Conservation (phyloP, 2,329 filamentous ascomycete genomes). For the Xylaria sp. region DNA sequence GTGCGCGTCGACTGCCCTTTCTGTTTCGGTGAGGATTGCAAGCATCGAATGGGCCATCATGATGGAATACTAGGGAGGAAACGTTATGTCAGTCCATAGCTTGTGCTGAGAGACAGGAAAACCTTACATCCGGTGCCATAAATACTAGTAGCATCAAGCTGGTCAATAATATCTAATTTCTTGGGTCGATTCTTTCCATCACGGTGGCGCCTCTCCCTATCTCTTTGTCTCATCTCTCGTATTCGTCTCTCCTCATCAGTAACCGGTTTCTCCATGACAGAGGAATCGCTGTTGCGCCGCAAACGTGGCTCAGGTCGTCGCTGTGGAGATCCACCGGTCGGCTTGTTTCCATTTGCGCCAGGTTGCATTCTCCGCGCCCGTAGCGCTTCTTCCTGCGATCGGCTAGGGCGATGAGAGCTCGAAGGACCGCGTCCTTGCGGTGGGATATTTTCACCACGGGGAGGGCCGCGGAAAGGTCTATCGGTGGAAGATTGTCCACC, state of each 20-base stretch:
- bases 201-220: conserved; percentile 63
- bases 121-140: conserved; percentile 89
- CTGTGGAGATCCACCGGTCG: conserved; percentile 53
- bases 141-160: conserved; percentile 94
- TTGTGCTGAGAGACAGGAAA: conserved; percentile 1
- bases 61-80: conserved; percentile 83
- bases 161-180: conserved; percentile 90
- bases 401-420: conserved; percentile 68
- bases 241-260: conserved; percentile 69
- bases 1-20: conserved; percentile 82
- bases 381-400: conserved; percentile 74
- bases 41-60: conserved; percentile 97
- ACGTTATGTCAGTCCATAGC: conserved; percentile 23
- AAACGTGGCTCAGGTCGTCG: conserved; percentile 61
- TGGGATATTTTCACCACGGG: conserved; percentile 61
- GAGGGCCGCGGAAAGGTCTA: conserved; percentile 55
- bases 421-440: conserved; percentile 58
- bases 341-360: conserved; percentile 51
- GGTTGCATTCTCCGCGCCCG: conserved; percentile 59
- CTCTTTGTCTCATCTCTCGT: conserved; percentile 62
- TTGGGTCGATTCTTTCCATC: conserved; percentile 62
- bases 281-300: conserved; percentile 84
- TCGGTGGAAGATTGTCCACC: conserved; percentile 51
- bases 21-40: conserved; percentile 95
- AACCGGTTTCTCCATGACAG: conserved; percentile 71